Evolutionary conservation across 2,329 filamentous ascomycete species (phyloP).

Genomic region (Clarireedia hainanense): DNA sequence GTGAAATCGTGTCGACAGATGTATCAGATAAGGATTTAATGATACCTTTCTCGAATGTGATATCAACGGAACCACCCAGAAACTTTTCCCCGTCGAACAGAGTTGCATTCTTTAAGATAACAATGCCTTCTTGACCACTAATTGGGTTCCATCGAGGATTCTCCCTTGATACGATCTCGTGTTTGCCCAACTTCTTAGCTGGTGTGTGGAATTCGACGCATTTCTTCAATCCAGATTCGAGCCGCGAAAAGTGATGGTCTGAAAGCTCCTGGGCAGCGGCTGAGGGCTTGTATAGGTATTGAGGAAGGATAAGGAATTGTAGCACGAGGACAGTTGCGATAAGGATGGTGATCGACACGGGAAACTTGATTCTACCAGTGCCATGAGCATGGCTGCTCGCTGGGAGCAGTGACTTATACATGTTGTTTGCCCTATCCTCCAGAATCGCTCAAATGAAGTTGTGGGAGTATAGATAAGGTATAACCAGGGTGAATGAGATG

Average conservation of each 20-base stretch:
- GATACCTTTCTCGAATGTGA: constrained; percentile 34
- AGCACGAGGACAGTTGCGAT: constrained; percentile 16
- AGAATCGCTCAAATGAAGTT: background rate
- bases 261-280: constrained; percentile 15
- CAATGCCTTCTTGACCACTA: constrained; percentile 32
- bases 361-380: constrained; percentile 10
- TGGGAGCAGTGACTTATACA: constrained; percentile 2
- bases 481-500: too few relatives aligned
- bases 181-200: constrained; percentile 7
- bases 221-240: constrained; percentile 21
- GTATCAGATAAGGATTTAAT: constrained; percentile 27
- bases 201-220: constrained; percentile 23
- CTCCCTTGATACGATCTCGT: constrained; percentile 16
- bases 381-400: background rate
- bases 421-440: background rate
- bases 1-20: constrained; percentile 9
- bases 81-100: constrained; percentile 37
- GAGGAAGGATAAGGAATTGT: constrained; percentile 22
- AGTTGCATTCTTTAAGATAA: constrained; percentile 35
- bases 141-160: constrained; percentile 36
- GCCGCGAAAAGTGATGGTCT: constrained; percentile 15
- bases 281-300: constrained; percentile 17
- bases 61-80: constrained; percentile 30
- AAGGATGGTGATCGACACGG: constrained; percentile 17
- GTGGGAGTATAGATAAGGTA: background rate